Base-by-base conservation (phyloP, 2,329 filamentous ascomycete species). In the Botrytis galanthina region DNA sequence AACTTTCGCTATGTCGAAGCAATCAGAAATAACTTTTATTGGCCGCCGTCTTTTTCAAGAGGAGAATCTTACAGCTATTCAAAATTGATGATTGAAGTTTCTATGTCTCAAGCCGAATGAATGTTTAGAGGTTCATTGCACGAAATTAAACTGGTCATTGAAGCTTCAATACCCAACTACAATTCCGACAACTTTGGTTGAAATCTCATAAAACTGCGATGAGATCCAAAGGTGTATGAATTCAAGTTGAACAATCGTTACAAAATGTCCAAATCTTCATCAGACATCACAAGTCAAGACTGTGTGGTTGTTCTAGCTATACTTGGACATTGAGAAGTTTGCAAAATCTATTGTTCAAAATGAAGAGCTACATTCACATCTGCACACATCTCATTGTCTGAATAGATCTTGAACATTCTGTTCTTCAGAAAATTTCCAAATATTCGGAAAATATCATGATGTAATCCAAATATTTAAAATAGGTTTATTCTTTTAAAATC, bases 111-210 rank as follows among this genome's bases (percentile, higher is more conserved):
- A 35, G 8, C 32, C 8, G 20, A 12, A 35, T 32, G 26, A 7
- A 29, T 16, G 12, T n/a, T 32, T 59, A 20, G 2, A 20, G 54
- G 2, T 20, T 20, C 18, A 12, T 20, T 59, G 16, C 9, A 18
- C 16, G 3, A 32, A 35, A 20, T 5, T 5, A 20, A 59, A 32
- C 29, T 22, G 8, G 20, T 22, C 0, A 20, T 9, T 22, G 18
- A 20, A 35, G 54, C 7, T 59, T 4, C 6, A 35, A 12, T 35
- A 12, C 35, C 2, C 18, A 35, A 59, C 7, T 4, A 20, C 3
- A 9, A 22, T 22, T 10, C 18, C 1, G 9, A 35, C 3, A 44
- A 44, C 18, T 0, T 0, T 0, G 1, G 1, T 44, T 20, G 6
- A 20, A 16, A 18, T 44, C 20, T 44, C 18, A 44, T 20, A 0